Evolutionary conservation across 768 basidiomycete genomes (phyloP).

Genomic region (Suillus occidentalis): DNA sequence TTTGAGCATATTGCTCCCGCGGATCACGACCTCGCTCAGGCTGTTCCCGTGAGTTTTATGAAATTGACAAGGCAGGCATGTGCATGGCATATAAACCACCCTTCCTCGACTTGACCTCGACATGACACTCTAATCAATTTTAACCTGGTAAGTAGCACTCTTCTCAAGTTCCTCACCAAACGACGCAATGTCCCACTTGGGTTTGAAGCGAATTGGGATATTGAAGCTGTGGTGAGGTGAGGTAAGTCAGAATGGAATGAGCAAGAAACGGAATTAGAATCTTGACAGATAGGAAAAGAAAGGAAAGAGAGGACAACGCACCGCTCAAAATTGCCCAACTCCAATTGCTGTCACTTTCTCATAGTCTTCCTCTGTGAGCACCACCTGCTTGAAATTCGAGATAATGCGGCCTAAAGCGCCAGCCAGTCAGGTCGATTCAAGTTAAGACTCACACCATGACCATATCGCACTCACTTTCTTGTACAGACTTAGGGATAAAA

Average conservation of each 20-base stretch:
- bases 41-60: background rate
- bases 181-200: too few relatives aligned
- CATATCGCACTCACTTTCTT: constrained; percentile 42
- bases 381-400: constrained; percentile 78
- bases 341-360: constrained; percentile 47
- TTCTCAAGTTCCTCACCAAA: too few relatives aligned
- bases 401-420: constrained; percentile 56
- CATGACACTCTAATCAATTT: too few relatives aligned
- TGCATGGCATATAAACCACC: background rate
- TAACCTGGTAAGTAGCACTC: too few relatives aligned
- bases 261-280: too few relatives aligned
- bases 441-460: constrained; percentile 7
- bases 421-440: too few relatives aligned
- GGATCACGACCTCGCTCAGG: background rate
- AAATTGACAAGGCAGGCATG: background rate
- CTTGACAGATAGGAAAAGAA: too few relatives aligned
- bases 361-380: constrained; percentile 65
- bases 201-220: too few relatives aligned
- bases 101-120: too few relatives aligned
- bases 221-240: too few relatives aligned
- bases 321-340: constrained; percentile 36
- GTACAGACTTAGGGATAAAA: constrained; percentile 84
- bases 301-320: constrained; percentile 15
- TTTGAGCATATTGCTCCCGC: background rate
- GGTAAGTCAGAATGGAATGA: too few relatives aligned